phyloP scores from a whole-genome alignment of 129 eudicot genomes.

The Artemisia tridentata region DNA sequence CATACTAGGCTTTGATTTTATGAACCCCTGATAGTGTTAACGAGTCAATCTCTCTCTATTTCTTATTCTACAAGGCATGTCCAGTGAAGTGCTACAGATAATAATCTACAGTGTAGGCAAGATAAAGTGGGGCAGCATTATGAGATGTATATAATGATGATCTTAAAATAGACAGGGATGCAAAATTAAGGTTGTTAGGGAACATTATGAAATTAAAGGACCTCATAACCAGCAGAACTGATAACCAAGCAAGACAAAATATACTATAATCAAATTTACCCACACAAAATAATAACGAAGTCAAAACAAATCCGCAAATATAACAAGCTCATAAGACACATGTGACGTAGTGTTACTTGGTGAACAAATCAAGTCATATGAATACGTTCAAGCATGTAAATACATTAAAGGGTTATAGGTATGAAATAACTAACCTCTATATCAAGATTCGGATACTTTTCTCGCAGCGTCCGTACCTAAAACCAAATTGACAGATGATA shows the following conservation, averaged over 20 bases:
- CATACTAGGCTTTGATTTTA: too few relatives aligned
- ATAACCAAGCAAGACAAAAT: background rate
- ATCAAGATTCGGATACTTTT: slow-evolving; percentile 76
- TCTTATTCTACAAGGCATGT: too few relatives aligned
- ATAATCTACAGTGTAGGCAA: too few relatives aligned
- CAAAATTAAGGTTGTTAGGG: too few relatives aligned
- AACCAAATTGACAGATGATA: slow-evolving; percentile 6
- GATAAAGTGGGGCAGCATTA: too few relatives aligned
- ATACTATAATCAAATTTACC: background rate
- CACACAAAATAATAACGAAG: background rate
- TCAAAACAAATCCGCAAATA: background rate
- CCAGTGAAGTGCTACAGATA: too few relatives aligned
- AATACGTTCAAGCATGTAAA: background rate
- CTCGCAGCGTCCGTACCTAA: slow-evolving; percentile 68
- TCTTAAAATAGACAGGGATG: too few relatives aligned
- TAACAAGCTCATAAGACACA: slow-evolving; percentile 1
- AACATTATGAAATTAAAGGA: too few relatives aligned
- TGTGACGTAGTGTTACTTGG: background rate
- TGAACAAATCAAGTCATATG: background rate
- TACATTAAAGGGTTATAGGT: background rate
- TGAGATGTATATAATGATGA: too few relatives aligned
- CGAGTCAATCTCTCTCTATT: too few relatives aligned
- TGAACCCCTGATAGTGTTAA: too few relatives aligned
- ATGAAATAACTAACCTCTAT: slow-evolving; percentile 57
- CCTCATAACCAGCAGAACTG: background rate